phyloP scores from a whole-genome alignment of 805 yeast genomes.

The Ogataea siamensis region DNA sequence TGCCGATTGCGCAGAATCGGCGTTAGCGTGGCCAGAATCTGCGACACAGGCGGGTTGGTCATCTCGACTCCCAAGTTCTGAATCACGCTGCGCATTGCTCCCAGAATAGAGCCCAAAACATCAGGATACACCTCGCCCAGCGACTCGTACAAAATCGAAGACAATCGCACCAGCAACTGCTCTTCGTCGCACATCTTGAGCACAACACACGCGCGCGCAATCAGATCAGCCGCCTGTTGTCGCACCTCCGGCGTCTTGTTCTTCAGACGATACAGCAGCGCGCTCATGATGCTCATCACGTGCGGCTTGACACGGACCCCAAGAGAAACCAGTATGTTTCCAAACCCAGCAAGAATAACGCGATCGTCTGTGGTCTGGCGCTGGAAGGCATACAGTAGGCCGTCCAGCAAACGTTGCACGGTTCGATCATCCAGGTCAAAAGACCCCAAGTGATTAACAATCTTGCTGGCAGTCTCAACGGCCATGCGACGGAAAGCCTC shows the following conservation, averaged over 20 bases:
- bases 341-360: constrained; percentile 60
- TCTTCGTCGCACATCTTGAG: constrained; percentile 64
- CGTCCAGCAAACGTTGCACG: constrained; percentile 72
- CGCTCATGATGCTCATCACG: constrained; percentile 66
- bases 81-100: constrained; percentile 66
- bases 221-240: constrained; percentile 80
- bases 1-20: constrained; percentile 89
- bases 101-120: constrained; percentile 80
- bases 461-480: constrained; percentile 62
- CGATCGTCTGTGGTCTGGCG: constrained; percentile 60
- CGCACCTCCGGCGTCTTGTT: constrained; percentile 71
- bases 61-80: constrained; percentile 54
- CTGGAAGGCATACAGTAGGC: constrained; percentile 75
- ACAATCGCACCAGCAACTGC: constrained; percentile 61
- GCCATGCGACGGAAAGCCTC: constrained; percentile 80
- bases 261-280: constrained; percentile 68
- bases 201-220: constrained; percentile 63
- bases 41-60: constrained; percentile 78
- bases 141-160: constrained; percentile 80
- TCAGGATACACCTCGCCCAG: constrained; percentile 95
- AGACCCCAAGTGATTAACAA: constrained; percentile 49
- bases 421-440: constrained; percentile 59
- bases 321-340: constrained; percentile 58
- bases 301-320: constrained; percentile 69
- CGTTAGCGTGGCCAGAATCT: constrained; percentile 80